A percentile compares a stretch with the other conserved stretches of the same genome.
Conservation (phyloP, 1,284 basidiomycete genomes). For the Megacollybia platyphylla region DNA sequence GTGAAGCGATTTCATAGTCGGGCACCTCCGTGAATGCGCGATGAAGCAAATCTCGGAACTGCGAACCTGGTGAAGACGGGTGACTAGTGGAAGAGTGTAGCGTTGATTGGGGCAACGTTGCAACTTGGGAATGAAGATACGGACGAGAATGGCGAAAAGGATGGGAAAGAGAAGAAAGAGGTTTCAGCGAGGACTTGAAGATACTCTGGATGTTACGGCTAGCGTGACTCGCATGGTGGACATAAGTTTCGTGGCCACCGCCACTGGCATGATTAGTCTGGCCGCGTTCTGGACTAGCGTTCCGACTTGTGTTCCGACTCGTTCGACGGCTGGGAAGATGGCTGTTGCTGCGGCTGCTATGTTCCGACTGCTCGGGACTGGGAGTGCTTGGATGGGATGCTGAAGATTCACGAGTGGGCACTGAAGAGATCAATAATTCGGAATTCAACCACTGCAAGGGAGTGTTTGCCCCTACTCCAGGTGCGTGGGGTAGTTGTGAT, state of each 20-base stretch:
- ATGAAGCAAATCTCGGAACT: constrained; percentile 26
- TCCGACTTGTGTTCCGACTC: constrained; percentile 33
- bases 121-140: constrained; percentile 13
- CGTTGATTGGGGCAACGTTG: constrained; percentile 2
- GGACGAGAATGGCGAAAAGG: constrained; percentile 22
- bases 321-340: constrained; percentile 23
- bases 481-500: constrained; percentile 31
- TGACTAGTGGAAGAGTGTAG: not conserved
- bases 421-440: constrained; percentile 63
- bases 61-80: constrained; percentile 7
- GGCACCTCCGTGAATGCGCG: constrained; percentile 68
- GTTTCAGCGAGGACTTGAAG: constrained; percentile 52
- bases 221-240: constrained; percentile 33
- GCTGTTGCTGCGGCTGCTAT: constrained; percentile 15
- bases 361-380: constrained; percentile 11
- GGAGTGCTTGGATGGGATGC: constrained; percentile 6
- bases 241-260: constrained; percentile 27
- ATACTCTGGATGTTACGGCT: constrained; percentile 38
- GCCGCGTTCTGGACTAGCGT: constrained; percentile 33
- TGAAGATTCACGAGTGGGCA: constrained; percentile 16
- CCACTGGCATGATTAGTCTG: constrained; percentile 8
- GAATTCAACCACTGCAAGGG: constrained; percentile 74
- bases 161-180: constrained; percentile 29
- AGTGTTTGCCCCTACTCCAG: constrained; percentile 24
- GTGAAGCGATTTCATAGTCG: constrained; percentile 67